Base-by-base conservation (phyloP, 1,284 basidiomycete species). In the Ceratobasidium sp. region DNA sequence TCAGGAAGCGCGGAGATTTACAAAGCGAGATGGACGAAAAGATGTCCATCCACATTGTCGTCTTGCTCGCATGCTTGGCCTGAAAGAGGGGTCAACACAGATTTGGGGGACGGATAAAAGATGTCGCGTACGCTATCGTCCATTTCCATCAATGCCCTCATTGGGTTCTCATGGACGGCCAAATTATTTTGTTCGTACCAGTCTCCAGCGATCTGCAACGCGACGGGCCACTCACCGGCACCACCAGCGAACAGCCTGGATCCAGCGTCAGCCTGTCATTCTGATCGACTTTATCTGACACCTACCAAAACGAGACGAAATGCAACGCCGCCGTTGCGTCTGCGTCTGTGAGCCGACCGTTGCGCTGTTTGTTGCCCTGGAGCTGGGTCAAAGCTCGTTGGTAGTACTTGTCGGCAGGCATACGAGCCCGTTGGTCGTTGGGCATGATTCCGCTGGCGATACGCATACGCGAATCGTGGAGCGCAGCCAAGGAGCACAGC, bases 21-120 rank as follows among this genome's bases (percentile, higher is more conserved):
- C 84, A 82, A 72, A 86, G 79, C 30, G 88, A 88, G 65, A 92
- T 79, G 76, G 87, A 87, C 58, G 90, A 85, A 78, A 92, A 85
- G 74, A 91, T 85, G 78, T 93, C 91, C 71, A 91, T 81, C 88
- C 90, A 92, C 92, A 93, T 86, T 2, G 87, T 89, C 52, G 85
- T 83, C 79, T 91, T 91, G 57, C 91, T 85, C 18, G 88, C 85
- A 75, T 89, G 82, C 76, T 87, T 85, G 12, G 83, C 84, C 3
- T 83, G 82, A 76, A 60, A 81, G 81, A 85, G 92, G 85, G 74
- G 80, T 83, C 70, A 85, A 81, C 77, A 91, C 12, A 83, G 46
- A 83, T 82, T 52, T 85, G 76, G 21, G 48, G 48, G 76, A 85
- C 85, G 1, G 89, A 89, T 78, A 90, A 87, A 32, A 36, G 39